phyloP scores from a whole-genome alignment of 2,329 filamentous ascomycete genomes.

The Aureobasidium sp. region DNA sequence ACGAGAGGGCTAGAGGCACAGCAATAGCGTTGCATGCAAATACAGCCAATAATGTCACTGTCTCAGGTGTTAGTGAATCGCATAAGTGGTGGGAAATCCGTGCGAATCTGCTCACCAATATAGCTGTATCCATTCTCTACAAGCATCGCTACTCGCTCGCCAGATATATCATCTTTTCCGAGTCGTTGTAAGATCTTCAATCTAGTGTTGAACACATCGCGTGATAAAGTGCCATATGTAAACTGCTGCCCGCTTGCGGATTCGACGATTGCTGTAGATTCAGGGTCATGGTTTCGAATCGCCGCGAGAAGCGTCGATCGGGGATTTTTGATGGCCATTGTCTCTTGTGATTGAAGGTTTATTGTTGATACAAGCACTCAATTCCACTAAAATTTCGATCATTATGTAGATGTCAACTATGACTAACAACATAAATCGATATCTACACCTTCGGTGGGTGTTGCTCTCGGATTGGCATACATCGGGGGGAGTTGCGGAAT shows the following conservation, averaged over 20 bases:
- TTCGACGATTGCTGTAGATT: not conserved
- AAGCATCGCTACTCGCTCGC: not conserved
- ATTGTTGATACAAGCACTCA: no score
- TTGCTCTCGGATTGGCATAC: no score
- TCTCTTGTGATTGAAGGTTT: not conserved
- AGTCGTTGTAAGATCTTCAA: not conserved
- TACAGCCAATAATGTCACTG: not conserved
- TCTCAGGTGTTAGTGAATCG: not conserved
- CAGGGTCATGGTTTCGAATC: not conserved
- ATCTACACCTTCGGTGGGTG: no score
- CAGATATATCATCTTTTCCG: not conserved
- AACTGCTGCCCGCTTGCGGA: not conserved
- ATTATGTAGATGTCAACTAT: no score
- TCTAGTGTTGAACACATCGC: not conserved
- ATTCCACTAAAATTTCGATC: not conserved
- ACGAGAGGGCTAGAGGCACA: not conserved
- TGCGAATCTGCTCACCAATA: not conserved
- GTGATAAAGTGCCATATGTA: not conserved
- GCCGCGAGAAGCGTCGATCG: not conserved
- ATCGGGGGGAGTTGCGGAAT: no score
- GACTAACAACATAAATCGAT: no score
- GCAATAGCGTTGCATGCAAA: not conserved
- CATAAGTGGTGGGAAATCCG: not conserved
- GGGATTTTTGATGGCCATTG: not conserved
- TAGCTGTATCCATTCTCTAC: not conserved